Percentiles rank a stretch among this genome's conserved stretches.
Evolutionary conservation across 2,329 filamentous ascomycete genomes (phyloP).

Genomic region (Hymenoscyphus scutula): DNA sequence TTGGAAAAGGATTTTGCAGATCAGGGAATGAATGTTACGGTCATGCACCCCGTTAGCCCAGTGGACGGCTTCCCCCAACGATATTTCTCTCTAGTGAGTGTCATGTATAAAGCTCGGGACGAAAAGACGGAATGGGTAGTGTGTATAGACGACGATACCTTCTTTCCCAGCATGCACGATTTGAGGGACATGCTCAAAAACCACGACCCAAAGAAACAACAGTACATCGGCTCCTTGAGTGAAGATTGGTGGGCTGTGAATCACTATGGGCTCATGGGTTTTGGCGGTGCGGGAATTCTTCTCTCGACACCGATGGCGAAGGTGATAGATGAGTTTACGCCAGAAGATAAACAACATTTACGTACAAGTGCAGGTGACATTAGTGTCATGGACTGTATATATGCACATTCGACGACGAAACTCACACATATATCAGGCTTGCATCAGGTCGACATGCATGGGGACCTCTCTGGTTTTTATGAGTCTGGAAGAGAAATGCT

Average conservation of each 20-base stretch:
- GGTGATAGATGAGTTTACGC: slow-evolving; percentile 27
- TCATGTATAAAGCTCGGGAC: slow-evolving; percentile 41
- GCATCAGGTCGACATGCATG: slow-evolving; percentile 35
- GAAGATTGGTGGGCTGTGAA: slow-evolving; percentile 36
- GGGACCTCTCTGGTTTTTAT: slow-evolving; percentile 35
- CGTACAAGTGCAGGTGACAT: slow-evolving; percentile 34
- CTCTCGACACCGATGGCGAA: slow-evolving; percentile 31
- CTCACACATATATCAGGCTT: slow-evolving; percentile 30
- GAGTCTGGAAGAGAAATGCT: slow-evolving; percentile 33
- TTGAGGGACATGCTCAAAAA: slow-evolving; percentile 35
- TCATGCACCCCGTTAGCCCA: slow-evolving; percentile 30
- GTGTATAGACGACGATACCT: slow-evolving; percentile 36
- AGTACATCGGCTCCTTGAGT: slow-evolving; percentile 33
- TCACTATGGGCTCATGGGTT: slow-evolving; percentile 35
- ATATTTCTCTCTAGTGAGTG: slow-evolving; percentile 45
- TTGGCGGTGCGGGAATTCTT: slow-evolving; percentile 34
- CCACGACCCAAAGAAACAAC: slow-evolving; percentile 28
- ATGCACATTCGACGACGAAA: slow-evolving; percentile 27
- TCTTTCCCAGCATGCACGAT: slow-evolving; percentile 34
- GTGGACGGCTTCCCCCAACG: slow-evolving; percentile 36
- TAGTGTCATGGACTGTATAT: slow-evolving; percentile 35
- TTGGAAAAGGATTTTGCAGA: slow-evolving; percentile 30
- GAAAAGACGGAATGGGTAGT: slow-evolving; percentile 38
- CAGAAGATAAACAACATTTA: slow-evolving; percentile 30
- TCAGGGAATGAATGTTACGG: slow-evolving; percentile 30